Evolutionary conservation across 1,284 basidiomycete species (phyloP).

Genomic region (Puccinia coronata): DNA sequence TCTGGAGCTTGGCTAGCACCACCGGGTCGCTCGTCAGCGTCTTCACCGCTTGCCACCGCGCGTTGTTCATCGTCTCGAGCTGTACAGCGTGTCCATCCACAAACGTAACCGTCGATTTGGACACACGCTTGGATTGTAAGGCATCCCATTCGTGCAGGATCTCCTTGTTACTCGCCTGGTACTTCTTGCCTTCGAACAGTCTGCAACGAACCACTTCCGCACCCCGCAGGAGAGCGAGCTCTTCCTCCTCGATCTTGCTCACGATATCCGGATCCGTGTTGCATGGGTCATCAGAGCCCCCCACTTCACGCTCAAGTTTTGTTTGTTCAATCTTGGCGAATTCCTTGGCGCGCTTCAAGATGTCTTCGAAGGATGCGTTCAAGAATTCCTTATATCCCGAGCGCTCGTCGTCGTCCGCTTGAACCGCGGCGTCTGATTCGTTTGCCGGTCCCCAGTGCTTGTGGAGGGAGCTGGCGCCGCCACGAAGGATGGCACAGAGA

Average conservation of each 20-base stretch:
- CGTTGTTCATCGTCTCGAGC: conserved; percentile 50
- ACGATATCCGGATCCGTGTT: conserved; percentile 55
- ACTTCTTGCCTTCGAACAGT: conserved; percentile 65
- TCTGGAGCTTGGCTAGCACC: conserved; percentile 47
- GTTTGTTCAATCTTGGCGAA: conserved; percentile 51
- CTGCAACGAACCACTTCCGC: conserved; percentile 66
- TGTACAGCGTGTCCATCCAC: conserved; percentile 61
- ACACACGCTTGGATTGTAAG: conserved; percentile 61
- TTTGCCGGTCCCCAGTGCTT: conserved; percentile 63
- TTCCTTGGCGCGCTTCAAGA: conserved; percentile 50
- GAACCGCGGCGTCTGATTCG: conserved; percentile 60
- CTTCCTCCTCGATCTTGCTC: conserved; percentile 64
- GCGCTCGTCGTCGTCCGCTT: conserved; percentile 61
- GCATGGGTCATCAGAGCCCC: conserved; percentile 22
- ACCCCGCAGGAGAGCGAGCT: conserved; percentile 64
- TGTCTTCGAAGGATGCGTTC: conserved; percentile 51
- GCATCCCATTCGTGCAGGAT: conserved; percentile 59
- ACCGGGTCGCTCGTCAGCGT: conserved; percentile 52
- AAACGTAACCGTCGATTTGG: conserved; percentile 60
- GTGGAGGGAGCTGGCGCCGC: conserved; percentile 26
- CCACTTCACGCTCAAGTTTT: conserved; percentile 50
- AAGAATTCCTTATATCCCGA: conserved; percentile 55
- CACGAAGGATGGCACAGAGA: conserved; percentile 40
- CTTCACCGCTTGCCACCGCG: conserved; percentile 53
- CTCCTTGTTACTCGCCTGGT: conserved; percentile 61